A percentile compares a stretch with the other conserved stretches of the same genome.
phyloP scores from a whole-genome alignment of 306 rosid genomes.

The Mimosa pudica region DNA sequence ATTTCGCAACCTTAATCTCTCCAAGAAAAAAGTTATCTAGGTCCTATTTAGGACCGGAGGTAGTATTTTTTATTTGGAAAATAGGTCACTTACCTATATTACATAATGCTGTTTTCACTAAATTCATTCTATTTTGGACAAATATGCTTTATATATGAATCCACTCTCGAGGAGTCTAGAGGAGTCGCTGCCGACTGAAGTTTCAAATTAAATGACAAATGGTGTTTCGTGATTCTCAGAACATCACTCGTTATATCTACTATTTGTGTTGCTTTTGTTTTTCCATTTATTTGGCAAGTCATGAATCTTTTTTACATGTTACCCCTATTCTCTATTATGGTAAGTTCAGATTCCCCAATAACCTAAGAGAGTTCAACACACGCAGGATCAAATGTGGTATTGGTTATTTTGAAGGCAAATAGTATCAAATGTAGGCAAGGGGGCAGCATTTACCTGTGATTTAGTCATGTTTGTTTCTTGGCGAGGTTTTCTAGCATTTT shows the following conservation, averaged over 20 bases:
- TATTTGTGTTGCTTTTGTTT: slow-evolving; percentile 65
- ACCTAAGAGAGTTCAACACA: neutral
- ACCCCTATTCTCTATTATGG: neutral
- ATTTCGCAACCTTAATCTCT: too few species aligned
- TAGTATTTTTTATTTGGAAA: too few species aligned
- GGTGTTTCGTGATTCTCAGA: slow-evolving; percentile 69
- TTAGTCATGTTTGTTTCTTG: neutral
- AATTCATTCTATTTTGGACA: slow-evolving; percentile 23
- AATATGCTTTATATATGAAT: slow-evolving; percentile 77
- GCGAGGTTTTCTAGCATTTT: neutral
- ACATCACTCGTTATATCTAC: slow-evolving; percentile 63
- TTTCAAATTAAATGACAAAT: slow-evolving; percentile 51
- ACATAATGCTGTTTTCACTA: too few species aligned
- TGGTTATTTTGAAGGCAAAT: neutral
- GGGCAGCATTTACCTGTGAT: neutral
- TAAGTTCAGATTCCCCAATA: neutral
- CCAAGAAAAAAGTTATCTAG: too few species aligned
- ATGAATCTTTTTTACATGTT: neutral
- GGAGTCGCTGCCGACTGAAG: slow-evolving; percentile 63
- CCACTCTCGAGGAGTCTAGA: slow-evolving; percentile 79
- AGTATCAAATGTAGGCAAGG: neutral
- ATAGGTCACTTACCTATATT: too few species aligned
- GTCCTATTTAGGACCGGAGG: too few species aligned
- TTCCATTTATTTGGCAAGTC: slow-evolving; percentile 78
- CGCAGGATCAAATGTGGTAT: neutral